Conservation (phyloP, 1,139 yeast species). For the Pichia sp. region DNA sequence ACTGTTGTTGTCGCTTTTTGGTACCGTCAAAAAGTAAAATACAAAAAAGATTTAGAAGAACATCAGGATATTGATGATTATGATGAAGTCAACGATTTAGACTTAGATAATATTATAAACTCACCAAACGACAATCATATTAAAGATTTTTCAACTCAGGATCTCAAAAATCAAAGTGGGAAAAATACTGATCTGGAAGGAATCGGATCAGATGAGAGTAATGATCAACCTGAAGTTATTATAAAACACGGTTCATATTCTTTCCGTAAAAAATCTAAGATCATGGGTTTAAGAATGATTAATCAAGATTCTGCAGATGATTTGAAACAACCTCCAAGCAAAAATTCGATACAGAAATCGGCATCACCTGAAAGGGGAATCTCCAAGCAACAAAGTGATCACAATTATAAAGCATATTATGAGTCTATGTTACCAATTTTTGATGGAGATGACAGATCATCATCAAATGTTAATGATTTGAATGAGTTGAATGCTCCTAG, state of each 20-base stretch:
- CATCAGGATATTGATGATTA: slow-evolving; percentile 17
- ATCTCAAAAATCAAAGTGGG: neutral
- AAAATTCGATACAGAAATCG: neutral
- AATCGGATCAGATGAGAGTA: neutral
- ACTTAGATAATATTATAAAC: slow-evolving; percentile 22
- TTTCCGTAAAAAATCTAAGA: slow-evolving; percentile 21
- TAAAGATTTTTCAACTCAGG: slow-evolving; percentile 3
- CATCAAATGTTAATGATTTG: neutral
- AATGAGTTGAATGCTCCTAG: neutral
- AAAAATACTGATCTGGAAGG: neutral
- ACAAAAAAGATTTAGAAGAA: slow-evolving; percentile 31
- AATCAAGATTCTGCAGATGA: slow-evolving; percentile 3
- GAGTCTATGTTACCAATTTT: slow-evolving; percentile 29
- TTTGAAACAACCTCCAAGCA: neutral
- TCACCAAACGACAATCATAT: slow-evolving; percentile 8
- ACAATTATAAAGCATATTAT: slow-evolving; percentile 24
- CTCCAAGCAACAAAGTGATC: slow-evolving; percentile 5
- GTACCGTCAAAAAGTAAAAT: slow-evolving; percentile 32
- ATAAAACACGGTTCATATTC: slow-evolving; percentile 14
- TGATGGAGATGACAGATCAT: slow-evolving; percentile 2
- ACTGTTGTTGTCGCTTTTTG: slow-evolving; percentile 31
- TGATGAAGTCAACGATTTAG: slow-evolving; percentile 22
- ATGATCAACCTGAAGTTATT: slow-evolving; percentile 6
- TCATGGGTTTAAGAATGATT: slow-evolving; percentile 22
- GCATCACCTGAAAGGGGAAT: neutral